A percentile compares a stretch with the other conserved stretches of the same genome.
phyloP scores from a whole-genome alignment of 306 rosid species.

The Sindora glabra region DNA sequence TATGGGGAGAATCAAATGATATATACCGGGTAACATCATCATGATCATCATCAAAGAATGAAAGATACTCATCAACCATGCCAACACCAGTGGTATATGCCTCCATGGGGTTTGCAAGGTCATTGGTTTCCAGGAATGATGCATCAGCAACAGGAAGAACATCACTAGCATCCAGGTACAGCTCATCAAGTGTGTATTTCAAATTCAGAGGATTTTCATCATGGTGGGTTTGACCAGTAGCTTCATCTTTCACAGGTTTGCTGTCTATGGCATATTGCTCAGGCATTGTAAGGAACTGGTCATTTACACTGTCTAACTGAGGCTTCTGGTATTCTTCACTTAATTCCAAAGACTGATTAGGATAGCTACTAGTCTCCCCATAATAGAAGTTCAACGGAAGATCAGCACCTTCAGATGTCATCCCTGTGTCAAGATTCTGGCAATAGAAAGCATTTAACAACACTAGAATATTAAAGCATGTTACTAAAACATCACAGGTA shows the following conservation, averaged over 20 bases:
- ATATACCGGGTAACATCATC: constrained; percentile 38
- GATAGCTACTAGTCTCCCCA: constrained; percentile 61
- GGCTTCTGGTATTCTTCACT: constrained; percentile 37
- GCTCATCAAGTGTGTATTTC: constrained; percentile 13
- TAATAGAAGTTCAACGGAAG: constrained; percentile 25
- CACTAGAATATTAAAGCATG: not conserved
- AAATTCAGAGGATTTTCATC: constrained; percentile 15
- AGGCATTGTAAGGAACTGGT: constrained; percentile 17
- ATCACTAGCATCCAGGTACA: constrained; percentile 23
- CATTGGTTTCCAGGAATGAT: constrained; percentile 60
- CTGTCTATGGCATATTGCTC: constrained; percentile 22
- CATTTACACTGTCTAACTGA: constrained; percentile 12
- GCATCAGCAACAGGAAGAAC: constrained; percentile 27
- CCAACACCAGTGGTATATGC: constrained; percentile 32
- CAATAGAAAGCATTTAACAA: not conserved
- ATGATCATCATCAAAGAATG: constrained; percentile 40
- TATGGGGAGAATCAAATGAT: constrained; percentile 44
- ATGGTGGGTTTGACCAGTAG: constrained; percentile 19
- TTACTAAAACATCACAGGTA: not conserved
- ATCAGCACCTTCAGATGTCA: constrained; percentile 19
- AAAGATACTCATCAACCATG: constrained; percentile 59
- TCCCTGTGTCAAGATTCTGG: constrained; percentile 32
- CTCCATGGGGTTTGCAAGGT: constrained; percentile 36
- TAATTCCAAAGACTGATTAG: constrained; percentile 5
- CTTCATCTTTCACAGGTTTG: constrained; percentile 31